phyloP scores from a whole-genome alignment of 768 basidiomycete genomes.

The Agrocybe praecox region DNA sequence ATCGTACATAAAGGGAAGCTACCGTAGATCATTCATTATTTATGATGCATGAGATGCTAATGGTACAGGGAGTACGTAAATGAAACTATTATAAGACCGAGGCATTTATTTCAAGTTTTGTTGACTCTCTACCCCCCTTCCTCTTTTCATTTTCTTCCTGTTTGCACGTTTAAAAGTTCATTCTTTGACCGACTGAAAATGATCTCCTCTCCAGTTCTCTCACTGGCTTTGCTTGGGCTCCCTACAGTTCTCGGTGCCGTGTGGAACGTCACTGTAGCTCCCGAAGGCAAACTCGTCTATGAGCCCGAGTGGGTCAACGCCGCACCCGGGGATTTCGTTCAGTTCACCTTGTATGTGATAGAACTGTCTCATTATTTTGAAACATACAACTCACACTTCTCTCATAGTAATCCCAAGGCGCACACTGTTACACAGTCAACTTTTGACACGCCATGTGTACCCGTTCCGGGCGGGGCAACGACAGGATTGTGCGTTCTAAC shows the following conservation, averaged over 20 bases:
- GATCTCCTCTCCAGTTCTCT: constrained; percentile 12
- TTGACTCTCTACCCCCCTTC: background rate
- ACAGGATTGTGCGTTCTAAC: constrained; percentile 39
- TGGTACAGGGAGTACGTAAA: too few species aligned
- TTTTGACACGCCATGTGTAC: constrained; percentile 38
- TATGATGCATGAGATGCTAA: too few species aligned
- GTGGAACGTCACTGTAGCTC: constrained; percentile 37
- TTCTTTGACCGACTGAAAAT: background rate
- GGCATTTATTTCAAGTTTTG: too few species aligned
- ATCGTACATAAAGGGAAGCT: too few species aligned
- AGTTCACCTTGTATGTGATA: constrained; percentile 48
- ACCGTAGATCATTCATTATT: too few species aligned
- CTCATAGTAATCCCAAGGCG: constrained; percentile 50
- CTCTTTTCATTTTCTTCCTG: background rate
- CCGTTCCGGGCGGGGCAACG: constrained; percentile 29
- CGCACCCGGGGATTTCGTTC: constrained; percentile 43
- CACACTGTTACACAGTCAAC: constrained; percentile 52
- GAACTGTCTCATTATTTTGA: background rate
- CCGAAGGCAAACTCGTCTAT: constrained; percentile 30
- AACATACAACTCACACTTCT: background rate
- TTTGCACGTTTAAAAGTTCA: background rate
- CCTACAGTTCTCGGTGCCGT: constrained; percentile 29
- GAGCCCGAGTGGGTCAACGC: constrained; percentile 41
- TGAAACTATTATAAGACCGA: too few species aligned
- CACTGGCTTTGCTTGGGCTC: constrained; percentile 24